Base-by-base conservation (phyloP, 441 rosid genomes). In the Populus hybrid region DNA sequence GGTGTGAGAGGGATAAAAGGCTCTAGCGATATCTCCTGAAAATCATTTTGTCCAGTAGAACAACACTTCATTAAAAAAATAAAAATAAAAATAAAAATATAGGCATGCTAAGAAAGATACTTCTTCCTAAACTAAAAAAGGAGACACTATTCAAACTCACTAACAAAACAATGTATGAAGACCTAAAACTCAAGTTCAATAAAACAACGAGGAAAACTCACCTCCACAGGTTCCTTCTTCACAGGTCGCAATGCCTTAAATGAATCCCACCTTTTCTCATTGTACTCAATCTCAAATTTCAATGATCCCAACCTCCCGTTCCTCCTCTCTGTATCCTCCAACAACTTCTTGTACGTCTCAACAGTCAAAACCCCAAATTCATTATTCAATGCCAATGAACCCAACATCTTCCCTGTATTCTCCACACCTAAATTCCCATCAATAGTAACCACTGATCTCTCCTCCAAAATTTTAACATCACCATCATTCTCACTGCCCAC, bases 331-430 rank as follows among this genome's bases (percentile, higher is more conserved):
- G 88, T 90, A 40, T 72, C 74, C 86, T 85, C 86, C 78, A 91
- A 61, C 86, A 96, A 85, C 89, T 86, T 88, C 88, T 77, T 89
- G 78, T 96, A 96, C 4, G 82, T 92, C 72, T 82, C 88, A 36
- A 90, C 81, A 64, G 83, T 82, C 10, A 84, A 76, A 61, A 85
- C 78, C 72, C 82, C 83, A 8, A 76, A 67, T 42, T 84, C 82
- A 8, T 72, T 79, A 65, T 78, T 75, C 81, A 87, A 78, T 18
- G 84, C 83, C 80, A 87, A 74, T 1, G 79, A 83, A 79, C 83
- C 86, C 81, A 89, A 61, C 79, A 81, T 83, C 77, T 78, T 80
- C 77, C 85, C 83, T 0, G 84, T 83, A 67, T 70, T 87, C 80
- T 89, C 91, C 80, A 81, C 76, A 64, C 80, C 86, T 64, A 79